A percentile compares a stretch with the other conserved stretches of the same genome.
Evolutionary conservation across 371 early-diverging fungal species (phyloP).

Genomic region (Mortierella polycephala): DNA sequence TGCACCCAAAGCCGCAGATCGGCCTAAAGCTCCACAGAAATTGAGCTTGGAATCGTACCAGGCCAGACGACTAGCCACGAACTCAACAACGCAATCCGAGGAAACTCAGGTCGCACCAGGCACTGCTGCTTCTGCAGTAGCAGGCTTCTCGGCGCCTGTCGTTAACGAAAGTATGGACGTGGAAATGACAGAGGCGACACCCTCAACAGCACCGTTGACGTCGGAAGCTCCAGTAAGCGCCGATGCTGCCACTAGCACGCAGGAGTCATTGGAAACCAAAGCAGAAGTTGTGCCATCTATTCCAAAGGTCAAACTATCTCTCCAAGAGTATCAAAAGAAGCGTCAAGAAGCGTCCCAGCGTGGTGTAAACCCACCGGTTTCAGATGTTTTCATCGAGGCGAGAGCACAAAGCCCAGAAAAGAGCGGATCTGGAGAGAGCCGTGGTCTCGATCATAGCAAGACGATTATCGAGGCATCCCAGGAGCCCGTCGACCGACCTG

Average conservation of each 20-base stretch:
- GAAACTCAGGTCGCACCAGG: not conserved
- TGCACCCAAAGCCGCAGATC: constrained; percentile 12
- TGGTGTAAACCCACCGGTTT: not conserved
- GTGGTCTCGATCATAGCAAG: not conserved
- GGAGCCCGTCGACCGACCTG: not conserved
- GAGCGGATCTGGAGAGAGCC: not conserved
- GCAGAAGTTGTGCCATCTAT: constrained; percentile 21
- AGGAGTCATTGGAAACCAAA: not conserved
- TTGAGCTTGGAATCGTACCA: constrained; percentile 46
- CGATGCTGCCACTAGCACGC: not conserved
- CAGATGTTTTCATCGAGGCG: constrained; percentile 1
- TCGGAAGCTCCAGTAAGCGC: not conserved
- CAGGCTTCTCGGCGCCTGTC: not conserved
- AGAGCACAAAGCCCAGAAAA: not conserved
- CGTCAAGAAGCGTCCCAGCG: constrained; percentile 54
- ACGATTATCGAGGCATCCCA: not conserved
- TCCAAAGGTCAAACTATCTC: constrained; percentile 62
- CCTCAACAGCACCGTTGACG: not conserved
- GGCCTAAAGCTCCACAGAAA: constrained; percentile 42
- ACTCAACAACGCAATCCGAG: constrained; percentile 17
- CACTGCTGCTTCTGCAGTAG: not conserved
- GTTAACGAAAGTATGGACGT: constrained; percentile 17
- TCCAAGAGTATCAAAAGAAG: constrained; percentile 62
- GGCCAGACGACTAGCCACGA: constrained; percentile 26
- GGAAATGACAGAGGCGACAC: constrained; percentile 17